Base-by-base conservation (phyloP, 768 basidiomycete species). In the Podaxis pistillaris region DNA sequence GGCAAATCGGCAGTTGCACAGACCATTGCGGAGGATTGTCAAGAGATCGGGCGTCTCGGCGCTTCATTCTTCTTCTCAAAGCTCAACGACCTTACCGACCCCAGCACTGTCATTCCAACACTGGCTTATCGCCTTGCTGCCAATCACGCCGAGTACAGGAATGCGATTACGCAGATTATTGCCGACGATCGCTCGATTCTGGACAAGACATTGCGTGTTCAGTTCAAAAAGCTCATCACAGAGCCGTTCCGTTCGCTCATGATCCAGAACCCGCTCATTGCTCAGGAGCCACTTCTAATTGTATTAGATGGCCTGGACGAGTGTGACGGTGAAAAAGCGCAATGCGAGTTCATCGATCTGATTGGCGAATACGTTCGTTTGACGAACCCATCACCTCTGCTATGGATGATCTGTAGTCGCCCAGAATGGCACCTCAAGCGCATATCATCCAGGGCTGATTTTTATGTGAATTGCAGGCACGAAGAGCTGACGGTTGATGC, bases 1-100 rank as follows among this genome's bases (percentile, higher is more conserved):
- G 64, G 64, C 7, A 65, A 65, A 52, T 62, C 64, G 0, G 64
- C 64, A 11, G 57, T 62, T 9, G 56, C 51, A 8, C 60, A 62
- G n/a, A 60, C 64, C 1, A 26, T 65, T 13, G 60, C 60, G 1
- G 64, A 62, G 9, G 8, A 24, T 3, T 65, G 60, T 38, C 15
- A 15, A 11, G 41, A 57, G 19, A 33, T 26, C 22, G 40, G 50
- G 11, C 19, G 55, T 12, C 53, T 65, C 3, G 64, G 53, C 9
- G 60, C 60, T 5, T 41, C 55, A 8, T 65, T 44, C 51, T 65
- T 62, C 24, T 65, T 65, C 47, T 58, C 51, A 12, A 19, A 53
- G 7, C 22, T 44, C 7, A 53, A 52, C 12, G 11, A 24, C 9
- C 50, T 30, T 17, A 46, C 38, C 17, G 7, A 46, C 8, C 30